Conservation (phyloP, 352 stramenopile genomes). For the Phytophthora melonis region DNA sequence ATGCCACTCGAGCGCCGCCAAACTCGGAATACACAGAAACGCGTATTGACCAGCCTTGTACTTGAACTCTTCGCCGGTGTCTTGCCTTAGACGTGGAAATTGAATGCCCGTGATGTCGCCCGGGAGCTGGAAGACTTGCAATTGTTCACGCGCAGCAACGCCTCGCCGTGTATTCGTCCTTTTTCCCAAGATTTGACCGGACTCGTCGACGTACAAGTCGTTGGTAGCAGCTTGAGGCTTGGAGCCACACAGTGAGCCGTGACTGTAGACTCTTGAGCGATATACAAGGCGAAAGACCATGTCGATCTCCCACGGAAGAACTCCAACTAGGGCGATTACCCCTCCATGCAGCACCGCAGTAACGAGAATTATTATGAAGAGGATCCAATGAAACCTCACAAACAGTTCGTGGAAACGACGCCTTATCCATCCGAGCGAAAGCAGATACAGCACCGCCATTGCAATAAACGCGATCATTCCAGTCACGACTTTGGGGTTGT, state of each 20-base stretch:
- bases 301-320: constrained; percentile 43
- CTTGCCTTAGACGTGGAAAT: constrained; percentile 42
- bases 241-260: constrained; percentile 19
- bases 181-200: neutral
- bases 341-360: constrained; percentile 48
- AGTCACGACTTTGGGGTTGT: constrained; percentile 10
- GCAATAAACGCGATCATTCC: constrained; percentile 38
- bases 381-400: constrained; percentile 53
- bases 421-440: constrained; percentile 44
- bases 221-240: constrained; percentile 1
- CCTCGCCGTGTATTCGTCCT: constrained; percentile 4
- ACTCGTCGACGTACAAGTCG: constrained; percentile 1
- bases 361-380: constrained; percentile 53
- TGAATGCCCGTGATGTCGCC: constrained; percentile 46
- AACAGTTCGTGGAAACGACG: constrained; percentile 60
- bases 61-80: constrained; percentile 42
- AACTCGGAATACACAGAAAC: constrained; percentile 74
- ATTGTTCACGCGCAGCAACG: constrained; percentile 27
- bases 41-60: constrained; percentile 68
- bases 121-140: constrained; percentile 23
- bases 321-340: constrained; percentile 31
- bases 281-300: constrained; percentile 48
- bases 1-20: constrained; percentile 79
- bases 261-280: constrained; percentile 20
- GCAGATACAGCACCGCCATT: constrained; percentile 36